phyloP scores from a whole-genome alignment of 768 basidiomycete genomes.

The Tylopilus sp. region DNA sequence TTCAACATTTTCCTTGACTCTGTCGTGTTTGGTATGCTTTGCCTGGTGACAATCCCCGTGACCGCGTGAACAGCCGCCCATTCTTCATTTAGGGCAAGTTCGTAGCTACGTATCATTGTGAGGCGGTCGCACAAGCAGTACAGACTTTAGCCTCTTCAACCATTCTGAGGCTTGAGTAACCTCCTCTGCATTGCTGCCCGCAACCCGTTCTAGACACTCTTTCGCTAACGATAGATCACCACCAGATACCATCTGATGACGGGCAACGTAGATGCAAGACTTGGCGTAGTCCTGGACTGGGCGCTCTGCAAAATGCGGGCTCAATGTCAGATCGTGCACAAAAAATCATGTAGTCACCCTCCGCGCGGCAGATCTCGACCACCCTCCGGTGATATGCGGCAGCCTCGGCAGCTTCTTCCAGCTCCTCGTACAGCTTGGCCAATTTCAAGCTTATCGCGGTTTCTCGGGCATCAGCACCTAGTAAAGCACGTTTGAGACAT shows the following conservation, averaged over 20 bases:
- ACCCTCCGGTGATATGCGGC: slow-evolving; percentile 79
- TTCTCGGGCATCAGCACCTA: slow-evolving; percentile 75
- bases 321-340: not conserved
- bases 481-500: slow-evolving; percentile 86
- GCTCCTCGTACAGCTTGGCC: slow-evolving; percentile 63
- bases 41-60: slow-evolving; percentile 34
- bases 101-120: not conserved
- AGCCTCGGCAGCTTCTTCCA: slow-evolving; percentile 67
- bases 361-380: slow-evolving; percentile 56
- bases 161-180: slow-evolving; percentile 70
- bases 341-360: slow-evolving; percentile 37
- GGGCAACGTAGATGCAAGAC: slow-evolving; percentile 82
- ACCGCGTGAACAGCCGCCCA: slow-evolving; percentile 32
- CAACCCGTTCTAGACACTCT: slow-evolving; percentile 70
- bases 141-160: slow-evolving; percentile 53
- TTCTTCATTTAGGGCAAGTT: slow-evolving; percentile 30
- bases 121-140: slow-evolving; percentile 23
- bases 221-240: slow-evolving; percentile 69
- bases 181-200: slow-evolving; percentile 79
- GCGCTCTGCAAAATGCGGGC: slow-evolving; percentile 41
- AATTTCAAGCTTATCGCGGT: slow-evolving; percentile 69
- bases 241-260: slow-evolving; percentile 64
- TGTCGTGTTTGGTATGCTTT: slow-evolving; percentile 39
- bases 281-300: slow-evolving; percentile 76
- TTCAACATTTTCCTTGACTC: slow-evolving; percentile 34